Percentiles rank a stretch among this genome's conserved stretches.
These are phyloP conservation scores for Penicillium silybi DNA, from an alignment of 495 filamentous ascomycete species.

Conservation along the genomic window DNA sequence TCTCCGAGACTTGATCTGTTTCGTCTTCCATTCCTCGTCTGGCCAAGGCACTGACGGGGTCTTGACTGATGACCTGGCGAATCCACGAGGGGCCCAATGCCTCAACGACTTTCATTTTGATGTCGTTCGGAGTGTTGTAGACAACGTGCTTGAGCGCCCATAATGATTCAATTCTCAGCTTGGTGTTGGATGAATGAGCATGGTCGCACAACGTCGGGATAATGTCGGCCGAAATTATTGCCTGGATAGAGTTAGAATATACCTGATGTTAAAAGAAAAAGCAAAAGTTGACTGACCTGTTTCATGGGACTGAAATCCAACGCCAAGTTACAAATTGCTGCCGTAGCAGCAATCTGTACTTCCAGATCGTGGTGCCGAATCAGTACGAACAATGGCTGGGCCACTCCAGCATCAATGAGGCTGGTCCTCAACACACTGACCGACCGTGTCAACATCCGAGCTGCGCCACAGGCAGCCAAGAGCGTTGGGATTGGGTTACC, in stretches of 20 bases:
- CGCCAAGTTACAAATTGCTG: slow-evolving; percentile 76
- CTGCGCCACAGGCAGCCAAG: slow-evolving; percentile 77
- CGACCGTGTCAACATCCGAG: slow-evolving; percentile 74
- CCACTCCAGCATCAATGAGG: slow-evolving; percentile 79
- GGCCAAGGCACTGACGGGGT: slow-evolving; percentile 30
- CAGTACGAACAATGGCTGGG: slow-evolving; percentile 72
- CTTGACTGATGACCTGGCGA: slow-evolving; percentile 62
- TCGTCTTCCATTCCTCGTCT: slow-evolving; percentile 38
- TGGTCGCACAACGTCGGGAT: slow-evolving; percentile 77
- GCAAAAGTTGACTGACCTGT: slow-evolving; percentile 51
- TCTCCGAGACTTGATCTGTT: slow-evolving; percentile 29
- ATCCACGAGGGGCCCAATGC: slow-evolving; percentile 77
- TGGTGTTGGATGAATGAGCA: slow-evolving; percentile 69
- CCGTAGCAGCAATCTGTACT: slow-evolving; percentile 80
- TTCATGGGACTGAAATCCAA: slow-evolving; percentile 88
- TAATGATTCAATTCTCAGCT: slow-evolving; percentile 72
- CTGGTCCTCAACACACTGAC: slow-evolving; percentile 79
- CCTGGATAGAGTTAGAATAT: slow-evolving; percentile 40
- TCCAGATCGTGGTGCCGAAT: slow-evolving; percentile 72
- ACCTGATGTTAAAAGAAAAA: not conserved
- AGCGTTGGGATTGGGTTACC: slow-evolving; percentile 62
- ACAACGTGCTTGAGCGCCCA: slow-evolving; percentile 94
- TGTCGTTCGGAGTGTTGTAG: slow-evolving; percentile 56
- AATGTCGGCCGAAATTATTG: slow-evolving; percentile 70
- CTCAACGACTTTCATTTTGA: slow-evolving; percentile 72